Base-by-base conservation (phyloP, 2,329 filamentous ascomycete species). In the Monascus ruber region DNA sequence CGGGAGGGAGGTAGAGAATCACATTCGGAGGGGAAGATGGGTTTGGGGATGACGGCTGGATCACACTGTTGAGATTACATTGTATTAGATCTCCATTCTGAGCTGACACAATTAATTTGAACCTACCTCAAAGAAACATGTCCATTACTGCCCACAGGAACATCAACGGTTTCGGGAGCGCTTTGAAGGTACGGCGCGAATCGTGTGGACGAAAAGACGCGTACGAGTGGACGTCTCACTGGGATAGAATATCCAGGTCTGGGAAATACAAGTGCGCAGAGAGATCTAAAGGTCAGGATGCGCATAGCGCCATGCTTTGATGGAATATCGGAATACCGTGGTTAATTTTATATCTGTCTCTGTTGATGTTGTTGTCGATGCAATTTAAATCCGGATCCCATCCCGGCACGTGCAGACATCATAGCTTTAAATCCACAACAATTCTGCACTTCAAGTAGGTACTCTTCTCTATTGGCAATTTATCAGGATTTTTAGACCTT, bases 1-100 rank as follows among this genome's bases (percentile, higher is more conserved):
- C 62, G 10, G 56, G 48, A n/a, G 61, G 62, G 5, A 65, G 52
- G 33, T 60, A 56, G 28, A 65, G 46, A 29, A 63, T 55, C 6
- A 65, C 51, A 47, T 57, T 57, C 25, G 50, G 48, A 7, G 36
- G 36, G 11, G 29, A 33, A 33, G 17, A 17, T 11, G n/a, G 24
- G n/a, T 35, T 2, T 8, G 24, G 33, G 26, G 6, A n/a, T 5
- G 10, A 17, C 28, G 28, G 10, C 28, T 29, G 28, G 10, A 29
- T 29, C 6, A 35, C 34, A 35, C 34, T 35, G 34, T 25, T 26
- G 34, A 7, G 9, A 7, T 17, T n/a, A n/a, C 24, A 8, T 9
- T 6, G 24, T 34, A n/a, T 9, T 34, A 8, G 8, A 8, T 31
- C 29, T 31, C 11, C 8, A 2, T 31, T 31, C 11, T 31, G 29